Percentiles rank a stretch among this genome's conserved stretches.
Evolutionary conservation across 78 protist genomes (phyloP).

Genomic region (Dictyostelium purpureum): DNA sequence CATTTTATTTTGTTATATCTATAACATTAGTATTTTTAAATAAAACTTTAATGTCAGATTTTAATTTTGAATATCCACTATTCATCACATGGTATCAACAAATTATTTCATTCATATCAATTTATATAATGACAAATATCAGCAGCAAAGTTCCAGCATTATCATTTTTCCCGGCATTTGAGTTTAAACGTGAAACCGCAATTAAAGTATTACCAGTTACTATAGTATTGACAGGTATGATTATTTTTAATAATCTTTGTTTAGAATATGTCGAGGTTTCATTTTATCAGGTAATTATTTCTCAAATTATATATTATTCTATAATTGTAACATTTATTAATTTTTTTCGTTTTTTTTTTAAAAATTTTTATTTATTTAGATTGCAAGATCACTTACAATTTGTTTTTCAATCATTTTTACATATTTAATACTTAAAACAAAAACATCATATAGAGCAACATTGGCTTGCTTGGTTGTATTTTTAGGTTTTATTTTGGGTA

Average conservation of each 20-base stretch:
- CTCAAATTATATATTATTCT: background rate
- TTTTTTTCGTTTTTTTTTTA: background rate
- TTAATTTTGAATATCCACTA: conserved; percentile 74
- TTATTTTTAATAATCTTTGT: conserved; percentile 90
- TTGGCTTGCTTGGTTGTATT: conserved; percentile 83
- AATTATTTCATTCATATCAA: conserved; percentile 71
- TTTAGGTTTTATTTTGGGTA: conserved; percentile 88
- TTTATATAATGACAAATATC: conserved; percentile 41
- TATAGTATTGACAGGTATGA: conserved; percentile 85
- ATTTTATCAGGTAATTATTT: conserved; percentile 82
- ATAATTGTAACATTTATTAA: background rate
- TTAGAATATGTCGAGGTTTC: conserved; percentile 90
- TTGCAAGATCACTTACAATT: conserved; percentile 92
- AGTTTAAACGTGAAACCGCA: conserved; percentile 73
- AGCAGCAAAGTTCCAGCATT: conserved; percentile 14
- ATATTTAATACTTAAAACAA: conserved; percentile 73
- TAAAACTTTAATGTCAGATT: conserved; percentile 67
- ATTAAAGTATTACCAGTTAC: conserved; percentile 83
- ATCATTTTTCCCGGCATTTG: conserved; percentile 79
- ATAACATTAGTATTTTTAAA: conserved; percentile 88
- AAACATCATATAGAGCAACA: conserved; percentile 74
- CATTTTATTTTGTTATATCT: conserved; percentile 80
- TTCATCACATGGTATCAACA: conserved; percentile 89
- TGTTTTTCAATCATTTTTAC: conserved; percentile 86
- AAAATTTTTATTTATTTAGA: conserved; percentile 16